Base-by-base conservation (phyloP, 495 filamentous ascomycete species). In the Daldinia vernicosa region DNA sequence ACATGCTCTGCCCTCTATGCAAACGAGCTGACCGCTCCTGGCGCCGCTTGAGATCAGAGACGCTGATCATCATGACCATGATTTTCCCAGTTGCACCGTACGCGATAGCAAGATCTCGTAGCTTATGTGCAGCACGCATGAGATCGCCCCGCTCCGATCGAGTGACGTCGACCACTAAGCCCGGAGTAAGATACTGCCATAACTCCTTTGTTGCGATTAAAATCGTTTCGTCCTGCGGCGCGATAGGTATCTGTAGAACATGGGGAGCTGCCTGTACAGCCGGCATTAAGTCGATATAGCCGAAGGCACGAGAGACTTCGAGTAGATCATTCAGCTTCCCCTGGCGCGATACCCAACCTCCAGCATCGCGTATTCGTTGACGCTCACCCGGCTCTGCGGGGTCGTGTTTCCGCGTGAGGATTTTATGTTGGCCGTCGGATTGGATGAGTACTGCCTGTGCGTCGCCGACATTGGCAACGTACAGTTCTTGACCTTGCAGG, bases 31-130 rank as follows among this genome's bases (percentile, higher is more conserved):
- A 89, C 64, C 89, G 86, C 66, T 94, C 91, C 54, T 82, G 83
- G 54, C 92, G 87, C 74, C 91, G 92, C 80, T 94, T 94, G 50
- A 98, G 80, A 75, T 98, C 93, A 60, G 91, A 90, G 45, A 99
- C 91, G 27, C 93, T 93, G 56, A 99, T 88, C 78, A 98, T 91
- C 93, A 97, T 97, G 1, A 99, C 93, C 95, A 98, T 98, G 70
- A 99, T 91, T 82, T 98, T 99, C 70, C 90, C 90, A 6, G 86
- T 92, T 32, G 94, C 91, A 19, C 95, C 96, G 76, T 97, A 98
- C 3, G 95, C 92, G 67, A 99, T 96, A 26, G 95, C 96, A 39
- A 99, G 82, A 82, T 99, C 95, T 32, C 95, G 89, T 8, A 98
- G 87, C 76, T 95, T 97, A 75, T 98, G 94, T 24, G 96, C 90